These are phyloP conservation scores for Nicotiana otophora DNA, from an alignment of 257 asterid species.

Conservation along the genomic window DNA sequence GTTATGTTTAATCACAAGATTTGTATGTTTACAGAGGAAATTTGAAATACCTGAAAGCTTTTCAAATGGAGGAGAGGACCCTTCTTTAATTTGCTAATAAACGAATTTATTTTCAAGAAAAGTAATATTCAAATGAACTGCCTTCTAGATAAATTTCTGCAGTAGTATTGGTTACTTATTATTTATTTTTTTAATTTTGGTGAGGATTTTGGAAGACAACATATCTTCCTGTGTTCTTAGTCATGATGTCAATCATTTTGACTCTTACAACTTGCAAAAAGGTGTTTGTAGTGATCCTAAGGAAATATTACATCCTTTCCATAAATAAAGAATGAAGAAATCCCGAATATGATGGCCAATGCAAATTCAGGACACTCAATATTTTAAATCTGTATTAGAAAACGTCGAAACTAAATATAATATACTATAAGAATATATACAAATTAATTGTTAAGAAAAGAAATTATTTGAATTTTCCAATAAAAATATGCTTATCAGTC, in stretches of 20 bases:
- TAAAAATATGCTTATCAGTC: too few species aligned
- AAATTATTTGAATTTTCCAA: too few species aligned
- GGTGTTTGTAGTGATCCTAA: neutral
- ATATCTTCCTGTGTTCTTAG: neutral
- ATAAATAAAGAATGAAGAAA: neutral
- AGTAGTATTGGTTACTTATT: neutral
- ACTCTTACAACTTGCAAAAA: neutral
- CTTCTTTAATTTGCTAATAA: neutral
- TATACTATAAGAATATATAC: too few species aligned
- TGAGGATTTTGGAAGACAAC: neutral
- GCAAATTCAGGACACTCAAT: too few species aligned
- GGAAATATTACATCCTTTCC: neutral
- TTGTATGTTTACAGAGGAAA: neutral
- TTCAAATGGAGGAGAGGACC: neutral
- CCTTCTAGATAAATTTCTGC: neutral
- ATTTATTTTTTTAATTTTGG: neutral
- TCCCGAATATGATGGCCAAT: neutral
- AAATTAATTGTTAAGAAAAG: too few species aligned
- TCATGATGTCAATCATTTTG: neutral
- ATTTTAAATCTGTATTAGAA: neutral
- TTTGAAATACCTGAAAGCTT: neutral
- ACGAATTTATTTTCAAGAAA: neutral
- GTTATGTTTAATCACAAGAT: neutral
- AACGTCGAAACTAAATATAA: too few species aligned
- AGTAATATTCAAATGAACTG: neutral